Evolutionary conservation across 805 yeast species (phyloP), one percentile per base, ranked within the genome.

Genomic region (Ogataea sp.): DNA sequence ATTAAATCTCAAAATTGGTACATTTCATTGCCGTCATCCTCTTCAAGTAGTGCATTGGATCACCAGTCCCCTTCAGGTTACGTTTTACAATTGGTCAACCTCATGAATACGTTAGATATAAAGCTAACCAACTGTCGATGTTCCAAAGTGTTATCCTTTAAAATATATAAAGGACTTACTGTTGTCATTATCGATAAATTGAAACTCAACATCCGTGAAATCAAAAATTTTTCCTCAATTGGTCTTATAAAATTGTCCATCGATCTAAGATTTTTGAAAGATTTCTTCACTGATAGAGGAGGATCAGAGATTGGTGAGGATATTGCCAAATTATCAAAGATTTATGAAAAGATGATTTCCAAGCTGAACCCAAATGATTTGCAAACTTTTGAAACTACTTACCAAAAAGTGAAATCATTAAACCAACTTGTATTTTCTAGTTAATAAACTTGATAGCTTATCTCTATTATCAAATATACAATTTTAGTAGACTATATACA

Each of bases 1-100:
- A 59, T 68, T 32, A 55, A 58, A 33, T 58, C 50, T 38, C 53
- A 58, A 7, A 68, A 69, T 42, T 74, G 78, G 82, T 55, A 47
- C 18, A n/a, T n/a, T n/a, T n/a, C n/a, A n/a, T n/a, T n/a, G n/a
- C n/a, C n/a, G n/a, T n/a, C n/a, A n/a, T n/a, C n/a, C n/a, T n/a
- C n/a, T n/a, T n/a, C n/a, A n/a, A n/a, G n/a, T n/a, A n/a, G n/a
- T n/a, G n/a, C n/a, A n/a, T n/a, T n/a, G n/a, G n/a, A n/a, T n/a
- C n/a, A n/a, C n/a, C n/a, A 20, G 11, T 39, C 39, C 15, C 47
- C 51, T 8, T 51, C 58, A 0, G 18, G 38, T 1, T 59, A 52
- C 34, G 34, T 56, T 9, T 32, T 59, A 27, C 42, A 49, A 24
- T 38, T 53, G 1, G 46, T 58, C 33, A 53, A 52, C 33, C 38